A percentile compares a stretch with the other conserved stretches of the same genome.
phyloP scores from a whole-genome alignment of 2,329 filamentous ascomycete genomes.

The Magnaporthiopsis incrustans region DNA sequence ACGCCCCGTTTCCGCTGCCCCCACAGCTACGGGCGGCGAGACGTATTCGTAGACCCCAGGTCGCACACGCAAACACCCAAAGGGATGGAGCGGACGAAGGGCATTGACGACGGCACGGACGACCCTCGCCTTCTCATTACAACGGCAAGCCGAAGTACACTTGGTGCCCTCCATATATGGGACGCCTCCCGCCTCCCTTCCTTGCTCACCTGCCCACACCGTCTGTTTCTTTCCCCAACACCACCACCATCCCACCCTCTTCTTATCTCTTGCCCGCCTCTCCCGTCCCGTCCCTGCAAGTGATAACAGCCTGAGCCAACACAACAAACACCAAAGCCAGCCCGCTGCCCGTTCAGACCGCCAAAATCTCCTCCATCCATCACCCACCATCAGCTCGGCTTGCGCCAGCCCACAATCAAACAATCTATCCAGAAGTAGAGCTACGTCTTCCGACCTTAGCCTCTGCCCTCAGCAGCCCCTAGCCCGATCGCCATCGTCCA shows the following conservation, averaged over 20 bases:
- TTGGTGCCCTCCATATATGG: neutral
- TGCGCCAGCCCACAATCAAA: neutral
- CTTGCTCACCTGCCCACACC: neutral
- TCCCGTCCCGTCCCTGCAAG: neutral
- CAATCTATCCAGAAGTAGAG: neutral
- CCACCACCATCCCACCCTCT: neutral
- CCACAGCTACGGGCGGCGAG: neutral
- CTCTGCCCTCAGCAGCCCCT: neutral
- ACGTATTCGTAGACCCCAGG: neutral
- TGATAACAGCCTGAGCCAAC: neutral
- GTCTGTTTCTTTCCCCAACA: neutral
- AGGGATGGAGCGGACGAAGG: neutral
- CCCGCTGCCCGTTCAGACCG: neutral
- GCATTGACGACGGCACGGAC: neutral
- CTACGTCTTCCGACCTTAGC: neutral
- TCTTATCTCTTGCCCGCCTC: neutral
- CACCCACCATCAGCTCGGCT: too few relatives aligned
- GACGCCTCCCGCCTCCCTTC: neutral
- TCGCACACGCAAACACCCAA: neutral
- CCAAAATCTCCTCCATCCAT: too few relatives aligned
- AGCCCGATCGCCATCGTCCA: neutral
- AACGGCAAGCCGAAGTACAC: neutral
- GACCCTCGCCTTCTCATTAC: neutral
- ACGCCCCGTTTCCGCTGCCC: neutral
- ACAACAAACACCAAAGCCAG: neutral